Base-by-base conservation (phyloP, 306 rosid genomes). In the Quercus rubra region DNA sequence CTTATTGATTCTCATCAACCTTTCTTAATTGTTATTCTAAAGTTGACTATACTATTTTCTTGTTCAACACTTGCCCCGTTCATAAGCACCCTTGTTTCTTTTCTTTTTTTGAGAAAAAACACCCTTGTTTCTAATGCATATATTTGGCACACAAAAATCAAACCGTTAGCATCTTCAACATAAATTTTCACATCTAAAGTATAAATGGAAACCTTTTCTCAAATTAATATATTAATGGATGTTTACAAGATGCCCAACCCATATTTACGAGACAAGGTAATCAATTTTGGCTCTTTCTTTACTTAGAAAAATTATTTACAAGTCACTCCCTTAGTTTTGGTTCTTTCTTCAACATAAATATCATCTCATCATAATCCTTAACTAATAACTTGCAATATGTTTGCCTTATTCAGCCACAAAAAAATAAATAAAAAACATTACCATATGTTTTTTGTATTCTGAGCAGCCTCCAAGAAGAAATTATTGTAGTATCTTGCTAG, bases 391-490 rank as follows among this genome's bases (percentile, higher is more conserved):
- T 3, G 3, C 31, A 30, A 30, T 30, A 3, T 30, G 31, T 30
- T 30, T 27, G 28, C 28, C 28, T 27, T 27, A 27, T 27, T 27
- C 28, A 27, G 28, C n/a, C n/a, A n/a, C 28, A 27, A 27, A 27
- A 27, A 27, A 27, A 27, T 1, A 27, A 27, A 27, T 1, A n/a
- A n/a, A n/a, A n/a, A n/a, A n/a, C n/a, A n/a, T 27, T 27, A 30
- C 33, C 3, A 30, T 30, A 30, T 57, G 43, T 1, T n/a, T 7
- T 63, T 6, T 67, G 28, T 49, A 38, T 33, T 70, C 80, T 68
- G 80, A 27, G 30, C 87, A 92, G 95, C 73, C 93, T 70, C 92
- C 95, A 4, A 92, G 97, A 80, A 92, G 92, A 73, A 92, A 87
- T 23, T 92, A 92, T 67, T 90, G 97, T 75, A 89, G 88, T 82